Evolutionary conservation across 768 basidiomycete species (phyloP).

Genomic region (Cystofilobasidium capitatum): DNA sequence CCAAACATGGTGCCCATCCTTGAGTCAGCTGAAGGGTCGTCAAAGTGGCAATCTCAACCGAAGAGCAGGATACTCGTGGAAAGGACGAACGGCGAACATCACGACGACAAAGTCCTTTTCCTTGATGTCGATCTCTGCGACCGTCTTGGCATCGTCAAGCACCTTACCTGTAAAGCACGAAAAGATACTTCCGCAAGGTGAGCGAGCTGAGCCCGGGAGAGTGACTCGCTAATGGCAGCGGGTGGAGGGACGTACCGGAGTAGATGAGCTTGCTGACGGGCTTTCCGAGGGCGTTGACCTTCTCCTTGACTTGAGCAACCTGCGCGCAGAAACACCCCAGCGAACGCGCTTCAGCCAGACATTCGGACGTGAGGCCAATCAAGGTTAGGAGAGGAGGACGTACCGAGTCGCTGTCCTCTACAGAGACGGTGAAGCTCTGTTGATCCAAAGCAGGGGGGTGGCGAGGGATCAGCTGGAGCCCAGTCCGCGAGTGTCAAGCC

Average conservation of each 20-base stretch:
- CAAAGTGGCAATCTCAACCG: too few relatives aligned
- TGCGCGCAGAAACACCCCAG: slow-evolving; percentile 5
- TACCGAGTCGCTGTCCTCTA: slow-evolving; percentile 59
- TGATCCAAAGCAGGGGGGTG: not conserved
- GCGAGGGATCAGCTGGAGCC: not conserved
- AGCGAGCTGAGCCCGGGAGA: not conserved
- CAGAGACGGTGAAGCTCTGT: slow-evolving; percentile 75
- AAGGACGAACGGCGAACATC: slow-evolving; percentile 70
- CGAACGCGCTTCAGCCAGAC: slow-evolving; percentile 19
- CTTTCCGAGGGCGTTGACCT: slow-evolving; percentile 62
- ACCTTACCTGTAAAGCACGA: slow-evolving; percentile 69
- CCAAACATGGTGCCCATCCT: not conserved
- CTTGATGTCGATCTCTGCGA: slow-evolving; percentile 82
- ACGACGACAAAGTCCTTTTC: slow-evolving; percentile 99
- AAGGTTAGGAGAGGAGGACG: slow-evolving; percentile 12
- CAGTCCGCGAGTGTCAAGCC: not conserved
- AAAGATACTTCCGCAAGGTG: not conserved
- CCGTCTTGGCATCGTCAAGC: slow-evolving; percentile 72
- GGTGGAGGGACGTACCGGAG: slow-evolving; percentile 52
- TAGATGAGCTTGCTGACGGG: slow-evolving; percentile 83
- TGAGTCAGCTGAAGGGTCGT: too few relatives aligned
- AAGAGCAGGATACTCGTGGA: not conserved
- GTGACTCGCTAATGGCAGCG: too few relatives aligned
- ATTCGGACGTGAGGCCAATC: not conserved
- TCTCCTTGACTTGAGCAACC: slow-evolving; percentile 66